phyloP scores from a whole-genome alignment of 2,329 filamentous ascomycete genomes.

The Blumeriella jaapii region DNA sequence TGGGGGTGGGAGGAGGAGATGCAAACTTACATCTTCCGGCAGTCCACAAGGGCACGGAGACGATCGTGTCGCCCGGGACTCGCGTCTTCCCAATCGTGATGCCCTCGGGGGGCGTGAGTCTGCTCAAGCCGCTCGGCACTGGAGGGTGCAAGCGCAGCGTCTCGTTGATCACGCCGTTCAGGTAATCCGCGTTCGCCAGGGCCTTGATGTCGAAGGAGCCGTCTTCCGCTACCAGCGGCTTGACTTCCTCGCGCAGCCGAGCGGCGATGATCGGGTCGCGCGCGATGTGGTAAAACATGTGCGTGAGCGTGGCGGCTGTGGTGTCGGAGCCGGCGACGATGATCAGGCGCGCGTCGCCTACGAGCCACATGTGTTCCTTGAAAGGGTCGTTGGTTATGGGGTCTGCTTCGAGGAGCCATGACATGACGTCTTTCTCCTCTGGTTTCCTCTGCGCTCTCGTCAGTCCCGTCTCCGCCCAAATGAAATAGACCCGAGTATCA shows the following conservation, averaged over 20 bases:
- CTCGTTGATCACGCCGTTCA: constrained; percentile 32
- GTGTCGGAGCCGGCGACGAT: constrained; percentile 34
- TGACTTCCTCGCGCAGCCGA: constrained; percentile 14
- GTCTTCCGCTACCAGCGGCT: constrained; percentile 7
- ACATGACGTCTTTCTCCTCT: constrained; percentile 13
- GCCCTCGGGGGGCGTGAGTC: constrained; percentile 30
- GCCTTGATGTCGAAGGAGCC: constrained; percentile 6
- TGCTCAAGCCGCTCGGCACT: constrained; percentile 19
- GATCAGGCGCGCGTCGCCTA: constrained; percentile 19
- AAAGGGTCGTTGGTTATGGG: constrained; percentile 1
- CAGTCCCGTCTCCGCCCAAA: not conserved
- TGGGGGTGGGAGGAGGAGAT: not conserved
- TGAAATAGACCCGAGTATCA: not conserved
- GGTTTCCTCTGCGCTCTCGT: constrained; percentile 1
- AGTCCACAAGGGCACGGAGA: constrained; percentile 11
- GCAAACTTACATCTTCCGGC: constrained; percentile 15
- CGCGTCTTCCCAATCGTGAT: constrained; percentile 18
- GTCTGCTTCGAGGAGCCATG: constrained; percentile 10
- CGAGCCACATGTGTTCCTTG: constrained; percentile 9
- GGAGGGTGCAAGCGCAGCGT: constrained; percentile 30
- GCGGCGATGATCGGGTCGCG: constrained; percentile 6
- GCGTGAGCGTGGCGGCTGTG: constrained; percentile 30
- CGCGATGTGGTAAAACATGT: constrained; percentile 29
- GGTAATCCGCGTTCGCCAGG: constrained; percentile 17
- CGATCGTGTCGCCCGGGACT: constrained; percentile 13